A percentile compares a stretch with the other conserved stretches of the same genome.
Evolutionary conservation across 2,329 filamentous ascomycete genomes (phyloP).

Genomic region (Exophiala sideris): DNA sequence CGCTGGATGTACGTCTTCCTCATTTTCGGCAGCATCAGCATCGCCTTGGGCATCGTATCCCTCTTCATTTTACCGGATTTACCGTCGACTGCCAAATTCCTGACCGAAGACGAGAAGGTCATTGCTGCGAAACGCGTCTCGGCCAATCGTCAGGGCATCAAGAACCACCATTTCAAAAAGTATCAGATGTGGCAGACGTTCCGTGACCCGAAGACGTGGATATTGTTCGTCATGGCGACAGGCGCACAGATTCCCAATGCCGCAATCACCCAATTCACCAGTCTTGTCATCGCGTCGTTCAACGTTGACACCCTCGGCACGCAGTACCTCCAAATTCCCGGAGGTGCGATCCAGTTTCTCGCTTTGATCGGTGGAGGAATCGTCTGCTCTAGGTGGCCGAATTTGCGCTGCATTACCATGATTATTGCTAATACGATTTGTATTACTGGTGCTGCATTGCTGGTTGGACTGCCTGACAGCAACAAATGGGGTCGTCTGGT

Average conservation of each 20-base stretch:
- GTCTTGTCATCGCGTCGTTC: constrained; percentile 48
- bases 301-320: constrained; percentile 50
- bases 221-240: constrained; percentile 53
- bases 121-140: constrained; percentile 55
- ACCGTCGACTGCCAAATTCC: constrained; percentile 20
- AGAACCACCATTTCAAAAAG: constrained; percentile 50
- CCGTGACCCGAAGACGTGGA: constrained; percentile 57
- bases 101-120: constrained; percentile 39
- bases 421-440: constrained; percentile 55
- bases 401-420: constrained; percentile 55
- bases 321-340: constrained; percentile 60
- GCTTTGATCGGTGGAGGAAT: constrained; percentile 51
- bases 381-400: constrained; percentile 50
- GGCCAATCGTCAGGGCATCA: constrained; percentile 52
- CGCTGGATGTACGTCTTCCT: constrained; percentile 29
- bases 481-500: constrained; percentile 59
- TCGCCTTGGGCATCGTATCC: constrained; percentile 12
- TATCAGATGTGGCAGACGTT: constrained; percentile 49
- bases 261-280: constrained; percentile 51
- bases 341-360: constrained; percentile 56
- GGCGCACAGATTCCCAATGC: constrained; percentile 57
- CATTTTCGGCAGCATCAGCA: constrained; percentile 20
- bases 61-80: constrained; percentile 18
- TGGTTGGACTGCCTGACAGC: constrained; percentile 49
- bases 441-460: constrained; percentile 51